Conservation (phyloP, 2,329 filamentous ascomycete genomes). For the Aschersonia sp. region DNA sequence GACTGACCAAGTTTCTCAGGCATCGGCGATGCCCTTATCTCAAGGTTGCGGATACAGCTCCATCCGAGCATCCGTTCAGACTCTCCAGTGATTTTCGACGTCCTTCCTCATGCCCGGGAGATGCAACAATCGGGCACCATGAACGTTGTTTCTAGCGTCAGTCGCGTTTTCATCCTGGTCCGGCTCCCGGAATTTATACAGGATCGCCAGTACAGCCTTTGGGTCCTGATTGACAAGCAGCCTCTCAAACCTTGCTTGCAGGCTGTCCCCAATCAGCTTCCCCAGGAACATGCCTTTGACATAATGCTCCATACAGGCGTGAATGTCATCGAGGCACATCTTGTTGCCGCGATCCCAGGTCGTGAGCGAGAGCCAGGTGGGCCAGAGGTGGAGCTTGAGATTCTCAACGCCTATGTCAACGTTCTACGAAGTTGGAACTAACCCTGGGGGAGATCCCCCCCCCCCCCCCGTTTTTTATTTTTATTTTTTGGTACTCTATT, state of each 20-base stretch:
- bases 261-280: constrained; percentile 40
- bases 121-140: constrained; percentile 61
- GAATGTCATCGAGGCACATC: constrained; percentile 65
- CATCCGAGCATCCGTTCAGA: constrained; percentile 51
- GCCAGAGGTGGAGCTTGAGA: constrained; percentile 61
- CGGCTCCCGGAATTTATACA: constrained; percentile 48
- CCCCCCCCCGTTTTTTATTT: too few relatives aligned
- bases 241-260: constrained; percentile 33
- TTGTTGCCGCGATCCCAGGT: constrained; percentile 55
- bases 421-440: constrained; percentile 24
- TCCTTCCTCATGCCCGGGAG: constrained; percentile 50
- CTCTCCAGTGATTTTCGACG: constrained; percentile 44
- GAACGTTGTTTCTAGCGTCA: constrained; percentile 51
- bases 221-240: constrained; percentile 55
- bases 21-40: constrained; percentile 48
- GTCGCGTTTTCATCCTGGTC: constrained; percentile 56
- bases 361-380: constrained; percentile 41
- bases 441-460: too few relatives aligned
- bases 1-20: constrained; percentile 17
- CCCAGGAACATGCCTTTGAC: constrained; percentile 58
- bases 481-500: too few relatives aligned
- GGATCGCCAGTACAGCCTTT: constrained; percentile 59
- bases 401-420: constrained; percentile 61
- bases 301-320: constrained; percentile 54
- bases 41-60: constrained; percentile 48